Evolutionary conservation across 129 eudicot species (phyloP), one percentile per base, ranked within the genome.

Genomic region (Flaveria robusta): DNA sequence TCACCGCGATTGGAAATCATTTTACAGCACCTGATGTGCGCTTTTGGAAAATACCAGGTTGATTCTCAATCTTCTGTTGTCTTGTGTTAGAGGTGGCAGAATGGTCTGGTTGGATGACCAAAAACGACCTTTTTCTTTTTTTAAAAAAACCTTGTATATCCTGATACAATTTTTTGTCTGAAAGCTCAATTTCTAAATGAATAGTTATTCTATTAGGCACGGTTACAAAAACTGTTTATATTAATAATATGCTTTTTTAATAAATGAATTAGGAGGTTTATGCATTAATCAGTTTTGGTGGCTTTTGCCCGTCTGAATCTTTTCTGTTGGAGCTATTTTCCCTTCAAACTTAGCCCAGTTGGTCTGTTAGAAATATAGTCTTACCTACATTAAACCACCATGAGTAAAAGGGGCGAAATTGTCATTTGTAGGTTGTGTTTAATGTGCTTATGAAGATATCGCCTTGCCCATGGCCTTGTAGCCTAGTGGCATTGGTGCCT

Each of bases 21-120:
- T 41, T 71, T 94, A 83, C 96, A 91, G 77, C 98, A 94, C 84
- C 83, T 94, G 47, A 88, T 91, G 97, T 82, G 91, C 23, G 98
- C 98, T 23, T 94, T 82, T 58, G 97, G 97, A 71, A 94, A 94
- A 83, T 94, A 94, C 75, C 98, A 94, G 98, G 98, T 91, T 59
- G 45, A 18, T 59, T 59, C n/a, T 22, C 16, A 59, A 59, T 59
- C 37, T 11, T 59, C 34, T 59, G 15, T 56, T 22, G 16, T 11
- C 0, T 49, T 49, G 55, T 49, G 19, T 49, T 49, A 50, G 52
- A 47, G 16, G 16, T 47, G 52, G 52, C n/a, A 47, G 13, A 47
- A 13, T 47, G 52, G 52, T 47, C 5, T 2, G 52, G 18, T 14
- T 47, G 52, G 52, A 47, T 47, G 2, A 47, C 6, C 18, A 47